Base-by-base conservation (phyloP, 176 grass and related monocot genomes). In the Cenchrus purpureus region DNA sequence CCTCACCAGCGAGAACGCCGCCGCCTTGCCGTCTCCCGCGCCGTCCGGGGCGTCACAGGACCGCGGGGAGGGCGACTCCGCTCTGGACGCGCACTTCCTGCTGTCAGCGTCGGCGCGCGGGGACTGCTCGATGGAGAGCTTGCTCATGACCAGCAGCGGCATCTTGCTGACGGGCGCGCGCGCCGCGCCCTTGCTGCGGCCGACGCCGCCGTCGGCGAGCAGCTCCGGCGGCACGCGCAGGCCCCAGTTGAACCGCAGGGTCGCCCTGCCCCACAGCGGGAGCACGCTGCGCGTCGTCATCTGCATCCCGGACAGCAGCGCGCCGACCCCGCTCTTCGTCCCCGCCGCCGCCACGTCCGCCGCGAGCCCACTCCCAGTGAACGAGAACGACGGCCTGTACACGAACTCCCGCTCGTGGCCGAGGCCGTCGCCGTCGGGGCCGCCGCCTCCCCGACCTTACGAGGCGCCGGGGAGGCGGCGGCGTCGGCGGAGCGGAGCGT, bases 71-170 rank as follows among this genome's bases (percentile, higher is more conserved):
- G 34, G 46, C 69, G 2, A 15, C 20, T 4, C 68, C 14, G 42
- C 4, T 12, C 59, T 61, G 64, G 44, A 45, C 6, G 54, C 48
- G 54, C 22, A n/a, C 14, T 71, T 56, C 5, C 25, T 4, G 58
- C 53, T 55, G 40, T 86, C 76, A 48, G 70, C 71, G 37, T 22
- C 73, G 17, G 49, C 62, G 40, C 66, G 65, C 9, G 73, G 65
- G 12, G 87, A 74, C 45, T 93, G 91, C 78, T 95, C 87, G 58
- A 98, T 94, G 54, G 78, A 92, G 79, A 98, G 76, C 93, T 95
- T 98, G 86, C 75, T 94, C 89, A 98, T 85, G 43, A 92, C 91
- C 11, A 95, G 91, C 59, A 95, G 90, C 14, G 95, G 95, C 81
- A 98, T 81, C 87, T 92, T 93, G 73, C 50, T 74, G 60, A 92